Base-by-base conservation (phyloP, 345 rosid species). In the Eutrema japonicum region DNA sequence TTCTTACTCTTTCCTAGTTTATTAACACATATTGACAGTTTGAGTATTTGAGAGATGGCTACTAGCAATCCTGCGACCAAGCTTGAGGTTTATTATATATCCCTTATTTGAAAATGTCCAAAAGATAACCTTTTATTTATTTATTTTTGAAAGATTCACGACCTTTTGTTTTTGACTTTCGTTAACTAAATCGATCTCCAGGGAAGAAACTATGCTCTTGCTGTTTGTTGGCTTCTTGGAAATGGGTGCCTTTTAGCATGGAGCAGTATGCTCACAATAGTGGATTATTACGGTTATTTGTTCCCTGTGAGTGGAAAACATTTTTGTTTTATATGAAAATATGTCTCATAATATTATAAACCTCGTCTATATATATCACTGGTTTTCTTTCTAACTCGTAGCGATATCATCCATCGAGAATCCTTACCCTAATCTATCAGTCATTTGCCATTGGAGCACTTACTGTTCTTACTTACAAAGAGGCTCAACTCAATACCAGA, bases 381-480 rank as follows among this genome's bases (percentile, higher is more conserved):
- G 22, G n/a, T 14, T 16, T 45, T 47, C n/a, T 46, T 64, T n/a
- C 32, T 14, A 4, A 64, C 14, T 73, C 49, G 66, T 52, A 89
- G 98, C 62, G 64, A 27, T 92, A 87, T 76, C 96, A 92, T 83
- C 98, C 98, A 48, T 83, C 94, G n/a, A 87, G 96, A 72, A 84
- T 86, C 11, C 84, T 89, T 64, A 81, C 96, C 4, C 81, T 92
- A 3, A 84, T 89, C 38, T 89, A 92, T 53, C 89, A 82, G 74
- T 83, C 92, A 1, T 88, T 88, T 57, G 91, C 94, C 1, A 63
- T 88, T 8, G 89, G 84, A 75, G 72, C 87, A 5, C 84, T 89
- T 69, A 78, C 82, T 11, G 38, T 89, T 22, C 74, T 92, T 0
- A 80, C 92, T 3, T 82, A 80, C 80, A 47, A 87, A 0, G 98